Evolutionary conservation across 805 yeast species (phyloP).

Genomic region (Pichia kluyveri): DNA sequence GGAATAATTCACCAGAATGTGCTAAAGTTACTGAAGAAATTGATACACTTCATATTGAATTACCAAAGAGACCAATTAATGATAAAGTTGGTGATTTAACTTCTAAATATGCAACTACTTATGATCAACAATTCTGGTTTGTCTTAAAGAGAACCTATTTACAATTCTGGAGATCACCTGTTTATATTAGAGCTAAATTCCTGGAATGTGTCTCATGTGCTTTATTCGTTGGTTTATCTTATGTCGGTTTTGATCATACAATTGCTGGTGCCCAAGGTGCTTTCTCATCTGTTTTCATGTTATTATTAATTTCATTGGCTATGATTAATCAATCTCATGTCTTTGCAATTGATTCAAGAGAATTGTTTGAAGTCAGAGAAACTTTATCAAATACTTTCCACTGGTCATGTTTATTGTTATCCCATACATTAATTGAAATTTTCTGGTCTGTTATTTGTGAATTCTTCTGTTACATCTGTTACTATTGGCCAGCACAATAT

Average conservation of each 20-base stretch:
- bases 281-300: conserved; percentile 41
- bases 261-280: conserved; percentile 49
- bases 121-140: conserved; percentile 28
- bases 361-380: conserved; percentile 61
- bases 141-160: conserved; percentile 31
- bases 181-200: conserved; percentile 42
- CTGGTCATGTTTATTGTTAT: conserved; percentile 50
- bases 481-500: conserved; percentile 28
- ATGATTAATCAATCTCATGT: conserved; percentile 59
- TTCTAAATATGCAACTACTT: conserved; percentile 38
- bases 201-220: conserved; percentile 35
- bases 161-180: conserved; percentile 44
- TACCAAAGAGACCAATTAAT: conserved; percentile 20
- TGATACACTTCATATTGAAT: conserved; percentile 21
- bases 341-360: conserved; percentile 47
- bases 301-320: conserved; percentile 53
- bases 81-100: conserved; percentile 19
- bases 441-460: conserved; percentile 47
- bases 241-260: conserved; percentile 46
- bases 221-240: conserved; percentile 46
- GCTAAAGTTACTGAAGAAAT: conserved; percentile 24
- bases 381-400: conserved; percentile 62
- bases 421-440: conserved; percentile 48
- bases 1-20: conserved; percentile 37
- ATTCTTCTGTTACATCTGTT: conserved; percentile 37